These are phyloP conservation scores for Neurospora sp. DNA, from an alignment of 495 filamentous ascomycete species.

Conservation along the genomic window DNA sequence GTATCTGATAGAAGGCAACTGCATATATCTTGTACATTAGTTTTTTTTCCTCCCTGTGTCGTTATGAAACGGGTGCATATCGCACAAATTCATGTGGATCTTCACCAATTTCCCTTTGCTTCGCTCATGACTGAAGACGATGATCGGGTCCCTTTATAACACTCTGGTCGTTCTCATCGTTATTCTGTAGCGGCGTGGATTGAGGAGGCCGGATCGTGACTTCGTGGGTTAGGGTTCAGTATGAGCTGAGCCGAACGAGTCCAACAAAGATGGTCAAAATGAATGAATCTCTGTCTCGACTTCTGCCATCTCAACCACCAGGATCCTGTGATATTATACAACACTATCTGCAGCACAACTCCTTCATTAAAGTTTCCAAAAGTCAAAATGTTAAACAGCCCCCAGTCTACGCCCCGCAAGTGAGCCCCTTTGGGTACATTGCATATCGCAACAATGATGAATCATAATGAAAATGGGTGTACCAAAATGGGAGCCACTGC, in stretches of 20 bases:
- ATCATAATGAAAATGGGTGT: not conserved
- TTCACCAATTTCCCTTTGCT: not conserved
- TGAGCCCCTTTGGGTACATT: not conserved
- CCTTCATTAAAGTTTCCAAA: not conserved
- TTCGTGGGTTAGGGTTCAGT: not conserved
- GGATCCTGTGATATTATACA: not conserved
- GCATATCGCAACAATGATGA: not conserved
- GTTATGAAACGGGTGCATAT: not conserved
- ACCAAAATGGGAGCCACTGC: not conserved
- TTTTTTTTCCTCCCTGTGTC: not conserved
- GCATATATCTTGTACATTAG: slow-evolving; percentile 2
- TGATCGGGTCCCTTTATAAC: not conserved
- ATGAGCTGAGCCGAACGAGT: not conserved
- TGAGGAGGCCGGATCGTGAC: not conserved
- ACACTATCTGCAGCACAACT: not conserved
- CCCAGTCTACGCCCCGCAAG: not conserved
- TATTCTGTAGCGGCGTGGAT: not conserved
- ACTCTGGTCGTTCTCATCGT: not conserved
- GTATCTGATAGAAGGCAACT: not conserved
- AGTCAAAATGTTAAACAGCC: not conserved
- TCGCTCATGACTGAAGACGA: not conserved
- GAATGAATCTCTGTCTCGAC: not conserved
- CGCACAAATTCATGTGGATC: not conserved
- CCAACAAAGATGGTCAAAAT: not conserved
- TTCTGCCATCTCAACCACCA: not conserved